These are phyloP conservation scores for Helminthosporium solani DNA, from an alignment of 2,329 filamentous ascomycete genomes.

Conservation along the genomic window DNA sequence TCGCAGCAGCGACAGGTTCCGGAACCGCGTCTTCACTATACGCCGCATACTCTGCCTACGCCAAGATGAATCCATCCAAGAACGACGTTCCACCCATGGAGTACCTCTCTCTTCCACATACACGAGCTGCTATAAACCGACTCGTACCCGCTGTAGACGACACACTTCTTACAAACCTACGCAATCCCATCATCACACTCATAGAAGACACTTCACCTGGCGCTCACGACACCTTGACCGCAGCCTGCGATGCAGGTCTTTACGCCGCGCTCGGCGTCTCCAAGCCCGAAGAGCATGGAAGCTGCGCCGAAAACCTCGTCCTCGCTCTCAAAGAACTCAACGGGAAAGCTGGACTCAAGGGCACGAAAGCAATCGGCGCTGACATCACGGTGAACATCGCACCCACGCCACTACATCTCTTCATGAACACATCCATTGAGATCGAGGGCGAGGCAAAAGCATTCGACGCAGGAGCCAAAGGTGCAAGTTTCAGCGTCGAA, in stretches of 20 bases:
- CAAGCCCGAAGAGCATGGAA: slow-evolving; percentile 49
- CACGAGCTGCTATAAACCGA: slow-evolving; percentile 45
- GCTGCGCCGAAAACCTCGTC: slow-evolving; percentile 52
- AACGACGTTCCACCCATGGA: slow-evolving; percentile 46
- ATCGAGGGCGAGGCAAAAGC: slow-evolving; percentile 12
- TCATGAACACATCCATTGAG: slow-evolving; percentile 38
- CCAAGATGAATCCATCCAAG: slow-evolving; percentile 34
- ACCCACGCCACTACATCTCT: slow-evolving; percentile 50
- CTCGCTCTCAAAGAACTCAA: slow-evolving; percentile 52
- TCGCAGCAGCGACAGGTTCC: slow-evolving; percentile 48
- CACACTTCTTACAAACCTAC: slow-evolving; percentile 48
- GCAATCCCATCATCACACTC: slow-evolving; percentile 49
- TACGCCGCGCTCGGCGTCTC: slow-evolving; percentile 47
- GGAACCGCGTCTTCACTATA: slow-evolving; percentile 51
- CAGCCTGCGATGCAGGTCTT: slow-evolving; percentile 49
- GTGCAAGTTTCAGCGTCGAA: slow-evolving; percentile 27
- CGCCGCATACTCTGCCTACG: slow-evolving; percentile 52
- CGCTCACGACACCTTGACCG: slow-evolving; percentile 50
- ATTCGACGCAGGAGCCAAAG: slow-evolving; percentile 30
- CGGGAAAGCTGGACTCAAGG: slow-evolving; percentile 48
- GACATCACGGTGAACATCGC: slow-evolving; percentile 51
- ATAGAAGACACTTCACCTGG: slow-evolving; percentile 48
- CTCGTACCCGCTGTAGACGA: slow-evolving; percentile 46
- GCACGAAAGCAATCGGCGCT: slow-evolving; percentile 48
- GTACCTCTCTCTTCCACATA: slow-evolving; percentile 50